Evolutionary conservation across 306 rosid genomes (phyloP), one percentile per base, ranked within the genome.

Genomic region (Mimosa pudica): DNA sequence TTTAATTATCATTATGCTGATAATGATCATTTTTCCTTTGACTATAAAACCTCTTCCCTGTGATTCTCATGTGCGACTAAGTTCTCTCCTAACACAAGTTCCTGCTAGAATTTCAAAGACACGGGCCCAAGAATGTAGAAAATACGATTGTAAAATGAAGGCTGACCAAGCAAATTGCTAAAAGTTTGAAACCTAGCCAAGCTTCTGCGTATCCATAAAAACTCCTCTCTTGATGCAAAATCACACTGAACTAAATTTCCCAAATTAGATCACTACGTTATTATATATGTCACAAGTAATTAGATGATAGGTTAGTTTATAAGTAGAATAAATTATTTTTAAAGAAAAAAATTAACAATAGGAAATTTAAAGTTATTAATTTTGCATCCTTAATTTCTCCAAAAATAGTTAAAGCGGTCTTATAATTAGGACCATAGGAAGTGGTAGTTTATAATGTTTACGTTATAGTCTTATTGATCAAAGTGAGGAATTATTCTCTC

Each of bases 21-120:
- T 57, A 35, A 35, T 38, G 47, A 33, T 32, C 20, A 65, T 61
- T 78, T 38, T 9, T 51, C n/a, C 35, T 73, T 67, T 80, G 45
- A 17, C n/a, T 66, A 65, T 11, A n/a, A 32, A 32, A 14, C 74
- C 14, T 10, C 52, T 16, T 66, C 17, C 47, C 30, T 44, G 62
- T 52, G 33, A 51, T 42, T 71, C 49, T 71, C 49, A 71, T 45
- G 9, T 18, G 33, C 18, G 73, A n/a, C 30, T 24, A 17, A 41
- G 72, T 67, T 67, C 49, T 16, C 12, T 66, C 36, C 1, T 60
- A 20, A 8, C 36, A 60, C 36, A 20, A 60, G 65, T 60, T 60
- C 64, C 11, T 58, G 33, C 35, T 58, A 58, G 11, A 58, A 8
- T 58, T 58, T 58, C 36, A 60, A 8, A 20, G 65, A 20, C 32